Base-by-base conservation (phyloP, 148 eudicot species). In the Talinum fruticosum region DNA sequence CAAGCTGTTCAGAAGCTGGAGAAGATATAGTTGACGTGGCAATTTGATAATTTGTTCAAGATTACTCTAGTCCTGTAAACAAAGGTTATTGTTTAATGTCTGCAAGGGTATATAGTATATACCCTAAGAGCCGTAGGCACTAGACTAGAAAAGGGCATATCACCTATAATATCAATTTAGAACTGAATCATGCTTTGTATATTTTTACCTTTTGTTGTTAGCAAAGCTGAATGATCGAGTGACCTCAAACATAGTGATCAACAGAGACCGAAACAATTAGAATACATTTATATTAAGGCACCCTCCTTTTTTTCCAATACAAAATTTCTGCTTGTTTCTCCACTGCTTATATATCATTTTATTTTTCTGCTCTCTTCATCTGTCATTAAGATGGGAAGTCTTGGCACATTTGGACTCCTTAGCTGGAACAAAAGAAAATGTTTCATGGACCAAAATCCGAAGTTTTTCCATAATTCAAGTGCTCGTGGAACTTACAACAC, bases 71-170 rank as follows among this genome's bases (percentile, higher is more conserved):
- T 64, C 34, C 36, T 16, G 26, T 33, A 75, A 69, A 59, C 30
- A 71, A 41, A 64, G 61, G 41, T 81, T 77, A 66, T 59, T 53
- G 62, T 49, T 14, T 72, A 28, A 12, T 34, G 49, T 29, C 54
- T 53, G 51, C 66, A 78, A 71, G 47, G 44, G 80, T 76, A 77
- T 77, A 81, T 77, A 68, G 80, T 76, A 81, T 81, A 81, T 81
- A 57, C 80, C 76, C 79, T 35, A 45, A 44, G 74, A 69, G 38
- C 53, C 62, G n/a, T 45, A 71, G 38, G 26, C 35, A 62, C 19
- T 66, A 59, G 70, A 68, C 35, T 59, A 47, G 13, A 64, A 80
- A 71, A 41, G 64, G 76, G 35, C 35, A 66, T n/a, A 16, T 75
- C 47, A 64, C 0, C 15, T 75, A 69, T 32, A 37, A 38, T 30